Conservation (phyloP, 768 basidiomycete genomes). For the Mrakia frigida region DNA sequence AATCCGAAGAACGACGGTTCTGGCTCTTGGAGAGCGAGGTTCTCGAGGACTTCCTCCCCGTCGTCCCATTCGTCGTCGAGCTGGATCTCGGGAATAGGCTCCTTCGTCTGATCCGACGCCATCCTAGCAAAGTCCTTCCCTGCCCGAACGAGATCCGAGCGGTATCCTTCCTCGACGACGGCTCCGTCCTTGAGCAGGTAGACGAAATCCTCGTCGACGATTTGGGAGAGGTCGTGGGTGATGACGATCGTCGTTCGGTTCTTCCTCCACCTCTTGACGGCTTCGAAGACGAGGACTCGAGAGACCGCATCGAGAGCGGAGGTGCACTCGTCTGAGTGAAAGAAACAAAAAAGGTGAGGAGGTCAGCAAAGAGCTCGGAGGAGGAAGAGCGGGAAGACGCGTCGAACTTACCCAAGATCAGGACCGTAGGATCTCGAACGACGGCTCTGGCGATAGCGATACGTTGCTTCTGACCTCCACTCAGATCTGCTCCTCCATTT, state of each 20-base stretch:
- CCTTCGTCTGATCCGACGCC: constrained; percentile 55
- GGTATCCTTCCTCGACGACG: constrained; percentile 82
- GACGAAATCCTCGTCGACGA: constrained; percentile 70
- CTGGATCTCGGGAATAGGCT: constrained; percentile 42
- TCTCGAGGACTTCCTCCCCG: constrained; percentile 49
- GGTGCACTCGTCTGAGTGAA: constrained; percentile 49
- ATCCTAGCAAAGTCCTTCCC: constrained; percentile 63
- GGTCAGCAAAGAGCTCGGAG: not conserved
- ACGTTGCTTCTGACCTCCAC: constrained; percentile 88
- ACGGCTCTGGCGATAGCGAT: constrained; percentile 81
- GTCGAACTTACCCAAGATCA: constrained; percentile 72
- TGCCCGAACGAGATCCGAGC: constrained; percentile 63
- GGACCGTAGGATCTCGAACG: constrained; percentile 75
- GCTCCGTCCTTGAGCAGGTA: constrained; percentile 79
- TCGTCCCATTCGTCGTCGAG: constrained; percentile 39
- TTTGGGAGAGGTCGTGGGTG: constrained; percentile 89
- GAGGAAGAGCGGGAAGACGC: not conserved
- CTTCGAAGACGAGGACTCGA: constrained; percentile 71
- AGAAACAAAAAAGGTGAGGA: not conserved
- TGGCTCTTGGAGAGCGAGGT: not conserved
- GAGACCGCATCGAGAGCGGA: constrained; percentile 73
- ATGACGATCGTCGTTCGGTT: constrained; percentile 88
- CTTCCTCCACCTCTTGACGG: constrained; percentile 59
- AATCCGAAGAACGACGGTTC: constrained; percentile 2
- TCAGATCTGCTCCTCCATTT: constrained; percentile 58